Evolutionary conservation across 108 stramenopile genomes (phyloP).

Genomic region (Phaeodactylum tricornutum): DNA sequence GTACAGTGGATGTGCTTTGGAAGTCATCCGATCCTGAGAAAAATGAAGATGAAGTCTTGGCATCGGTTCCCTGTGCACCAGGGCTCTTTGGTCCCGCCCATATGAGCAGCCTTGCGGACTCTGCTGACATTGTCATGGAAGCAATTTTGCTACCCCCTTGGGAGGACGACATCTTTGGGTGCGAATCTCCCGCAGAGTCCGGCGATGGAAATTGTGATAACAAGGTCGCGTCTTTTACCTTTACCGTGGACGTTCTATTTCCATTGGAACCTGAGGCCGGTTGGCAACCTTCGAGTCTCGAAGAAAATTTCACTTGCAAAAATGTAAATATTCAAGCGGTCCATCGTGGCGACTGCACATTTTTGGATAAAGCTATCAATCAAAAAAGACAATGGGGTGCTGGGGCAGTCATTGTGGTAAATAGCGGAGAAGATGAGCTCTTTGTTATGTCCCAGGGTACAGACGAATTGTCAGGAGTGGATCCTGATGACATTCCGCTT

Average conservation of each 20-base stretch:
- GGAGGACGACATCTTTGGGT: constrained; percentile 32
- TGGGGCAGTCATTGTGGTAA: constrained; percentile 52
- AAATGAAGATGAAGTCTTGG: constrained; percentile 6
- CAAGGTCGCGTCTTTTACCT: too few relatives aligned
- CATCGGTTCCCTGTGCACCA: constrained; percentile 49
- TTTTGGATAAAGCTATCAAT: constrained; percentile 42
- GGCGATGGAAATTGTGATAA: background rate
- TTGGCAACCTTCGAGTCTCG: constrained; percentile 5
- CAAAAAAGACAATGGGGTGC: constrained; percentile 22
- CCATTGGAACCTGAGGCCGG: too few relatives aligned
- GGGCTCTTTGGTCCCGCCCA: constrained; percentile 60
- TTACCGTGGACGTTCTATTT: background rate
- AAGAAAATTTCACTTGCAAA: constrained; percentile 1
- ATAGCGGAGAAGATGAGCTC: constrained; percentile 41
- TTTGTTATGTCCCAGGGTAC: constrained; percentile 64
- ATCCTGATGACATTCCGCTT: constrained; percentile 24
- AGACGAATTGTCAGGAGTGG: constrained; percentile 5
- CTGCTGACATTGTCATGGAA: constrained; percentile 20
- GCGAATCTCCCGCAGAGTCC: constrained; percentile 11
- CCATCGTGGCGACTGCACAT: constrained; percentile 52
- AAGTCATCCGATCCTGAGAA: background rate
- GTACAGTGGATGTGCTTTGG: constrained; percentile 30
- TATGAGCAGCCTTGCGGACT: constrained; percentile 18
- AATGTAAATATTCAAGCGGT: constrained; percentile 35
- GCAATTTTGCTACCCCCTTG: constrained; percentile 18